These are phyloP conservation scores for Arthrobotrys sphaeroides DNA, from an alignment of 2,329 filamentous ascomycete genomes.

Conservation along the genomic window DNA sequence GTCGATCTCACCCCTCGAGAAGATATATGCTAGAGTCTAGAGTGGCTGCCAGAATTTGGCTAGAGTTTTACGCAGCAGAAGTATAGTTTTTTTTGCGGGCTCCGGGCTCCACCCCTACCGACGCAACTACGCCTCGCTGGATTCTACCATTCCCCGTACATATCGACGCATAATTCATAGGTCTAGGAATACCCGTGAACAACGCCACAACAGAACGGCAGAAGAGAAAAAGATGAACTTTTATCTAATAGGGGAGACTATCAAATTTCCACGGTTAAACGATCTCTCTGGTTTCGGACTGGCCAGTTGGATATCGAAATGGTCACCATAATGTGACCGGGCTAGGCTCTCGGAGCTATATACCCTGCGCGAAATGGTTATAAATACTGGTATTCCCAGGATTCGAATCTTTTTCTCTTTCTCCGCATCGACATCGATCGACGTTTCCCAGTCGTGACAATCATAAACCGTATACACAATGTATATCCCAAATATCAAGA, in stretches of 20 bases:
- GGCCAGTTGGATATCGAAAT: not conserved
- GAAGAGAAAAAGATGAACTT: not conserved
- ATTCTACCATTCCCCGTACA: not conserved
- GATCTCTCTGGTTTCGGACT: not conserved
- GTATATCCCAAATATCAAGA: not conserved
- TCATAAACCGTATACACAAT: not conserved
- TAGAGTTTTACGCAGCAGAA: too few relatives aligned
- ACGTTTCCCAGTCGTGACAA: not conserved
- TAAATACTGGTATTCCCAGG: not conserved
- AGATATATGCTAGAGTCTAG: too few relatives aligned
- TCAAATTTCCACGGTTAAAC: not conserved
- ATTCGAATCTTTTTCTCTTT: not conserved
- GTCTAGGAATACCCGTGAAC: not conserved
- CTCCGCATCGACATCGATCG: not conserved
- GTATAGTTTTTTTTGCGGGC: too few relatives aligned
- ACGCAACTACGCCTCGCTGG: not conserved
- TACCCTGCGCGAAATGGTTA: not conserved
- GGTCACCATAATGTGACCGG: too few relatives aligned
- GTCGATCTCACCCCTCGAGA: too few relatives aligned
- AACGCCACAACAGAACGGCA: not conserved
- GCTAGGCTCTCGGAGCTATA: not conserved
- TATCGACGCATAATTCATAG: not conserved
- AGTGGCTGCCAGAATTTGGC: too few relatives aligned
- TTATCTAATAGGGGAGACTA: not conserved
- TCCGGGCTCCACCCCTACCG: too few relatives aligned